These are phyloP conservation scores for Fusarium siculi DNA, from an alignment of 2,329 filamentous ascomycete genomes.

Conservation along the genomic window DNA sequence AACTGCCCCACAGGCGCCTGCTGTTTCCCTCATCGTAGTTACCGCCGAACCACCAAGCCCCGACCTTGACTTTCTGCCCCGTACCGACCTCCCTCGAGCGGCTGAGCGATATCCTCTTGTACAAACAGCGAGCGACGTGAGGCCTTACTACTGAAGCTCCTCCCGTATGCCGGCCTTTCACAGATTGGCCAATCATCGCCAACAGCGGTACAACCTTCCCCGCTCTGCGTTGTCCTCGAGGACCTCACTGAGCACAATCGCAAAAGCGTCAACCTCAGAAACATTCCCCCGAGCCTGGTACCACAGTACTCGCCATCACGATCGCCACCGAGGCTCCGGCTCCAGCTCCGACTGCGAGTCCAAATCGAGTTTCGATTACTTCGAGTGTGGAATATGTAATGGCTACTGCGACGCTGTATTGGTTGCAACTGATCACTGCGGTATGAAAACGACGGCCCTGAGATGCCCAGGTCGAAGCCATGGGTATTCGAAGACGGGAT, in stretches of 20 bases:
- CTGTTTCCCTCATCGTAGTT: accelerated
- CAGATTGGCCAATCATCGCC: background rate
- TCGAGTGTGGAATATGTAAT: background rate
- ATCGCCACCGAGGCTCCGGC: background rate
- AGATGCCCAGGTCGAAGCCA: background rate
- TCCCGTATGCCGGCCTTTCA: accelerated
- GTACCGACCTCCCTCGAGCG: background rate
- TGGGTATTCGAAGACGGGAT: background rate
- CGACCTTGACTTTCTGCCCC: background rate
- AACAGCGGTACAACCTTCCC: accelerated
- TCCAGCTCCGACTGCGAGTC: background rate
- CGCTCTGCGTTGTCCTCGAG: accelerated
- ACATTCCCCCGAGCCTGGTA: too few relatives aligned
- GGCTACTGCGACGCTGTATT: background rate
- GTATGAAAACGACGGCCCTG: background rate
- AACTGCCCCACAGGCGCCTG: accelerated
- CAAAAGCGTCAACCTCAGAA: accelerated
- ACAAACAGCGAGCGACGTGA: accelerated
- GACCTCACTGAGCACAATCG: accelerated
- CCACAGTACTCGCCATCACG: accelerated
- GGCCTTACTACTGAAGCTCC: too few relatives aligned
- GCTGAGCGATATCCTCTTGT: background rate
- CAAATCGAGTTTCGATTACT: accelerated
- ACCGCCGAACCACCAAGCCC: background rate
- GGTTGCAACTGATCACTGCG: background rate